Conservation (phyloP, 495 filamentous ascomycete genomes). For the Xylaria telfairii region DNA sequence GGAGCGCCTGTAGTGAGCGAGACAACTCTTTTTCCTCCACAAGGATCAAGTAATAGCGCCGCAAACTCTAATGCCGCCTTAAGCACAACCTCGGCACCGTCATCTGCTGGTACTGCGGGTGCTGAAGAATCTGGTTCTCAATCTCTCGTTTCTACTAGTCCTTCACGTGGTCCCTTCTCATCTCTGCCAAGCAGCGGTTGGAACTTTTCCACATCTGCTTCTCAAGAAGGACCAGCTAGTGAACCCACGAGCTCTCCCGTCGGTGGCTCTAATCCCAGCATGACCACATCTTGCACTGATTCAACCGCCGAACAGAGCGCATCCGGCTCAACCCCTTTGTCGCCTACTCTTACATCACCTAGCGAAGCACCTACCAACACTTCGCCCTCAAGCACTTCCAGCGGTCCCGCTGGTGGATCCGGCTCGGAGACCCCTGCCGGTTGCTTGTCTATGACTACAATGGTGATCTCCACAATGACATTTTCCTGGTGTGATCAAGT, state of each 20-base stretch:
- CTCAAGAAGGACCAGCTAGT: slow-evolving; percentile 15
- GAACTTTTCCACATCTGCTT: slow-evolving; percentile 31
- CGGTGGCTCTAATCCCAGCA: slow-evolving; percentile 11
- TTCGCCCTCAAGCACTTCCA: neutral
- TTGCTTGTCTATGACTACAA: slow-evolving; percentile 36
- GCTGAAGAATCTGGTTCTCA: slow-evolving; percentile 26
- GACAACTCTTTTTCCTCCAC: slow-evolving; percentile 19
- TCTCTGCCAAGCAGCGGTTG: slow-evolving; percentile 38
- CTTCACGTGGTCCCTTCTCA: slow-evolving; percentile 34
- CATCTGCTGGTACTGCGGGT: slow-evolving; percentile 27
- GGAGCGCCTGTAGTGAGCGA: slow-evolving; percentile 19
- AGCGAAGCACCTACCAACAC: slow-evolving; percentile 6
- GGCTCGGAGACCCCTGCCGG: slow-evolving; percentile 25
- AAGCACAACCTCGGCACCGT: neutral
- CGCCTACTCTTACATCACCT: slow-evolving; percentile 28
- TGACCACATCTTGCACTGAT: slow-evolving; percentile 25
- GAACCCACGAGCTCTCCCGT: slow-evolving; percentile 17
- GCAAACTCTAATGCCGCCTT: slow-evolving; percentile 24
- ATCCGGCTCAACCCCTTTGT: slow-evolving; percentile 23
- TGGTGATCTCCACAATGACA: slow-evolving; percentile 36
- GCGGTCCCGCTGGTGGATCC: neutral
- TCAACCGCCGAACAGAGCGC: slow-evolving; percentile 13
- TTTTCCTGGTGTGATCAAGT: slow-evolving; percentile 42
- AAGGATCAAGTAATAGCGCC: slow-evolving; percentile 23
- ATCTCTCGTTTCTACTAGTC: slow-evolving; percentile 17